Evolutionary conservation across 1,284 basidiomycete species (phyloP), one percentile per base, ranked within the genome.

Genomic region (Phlebopus sp.): DNA sequence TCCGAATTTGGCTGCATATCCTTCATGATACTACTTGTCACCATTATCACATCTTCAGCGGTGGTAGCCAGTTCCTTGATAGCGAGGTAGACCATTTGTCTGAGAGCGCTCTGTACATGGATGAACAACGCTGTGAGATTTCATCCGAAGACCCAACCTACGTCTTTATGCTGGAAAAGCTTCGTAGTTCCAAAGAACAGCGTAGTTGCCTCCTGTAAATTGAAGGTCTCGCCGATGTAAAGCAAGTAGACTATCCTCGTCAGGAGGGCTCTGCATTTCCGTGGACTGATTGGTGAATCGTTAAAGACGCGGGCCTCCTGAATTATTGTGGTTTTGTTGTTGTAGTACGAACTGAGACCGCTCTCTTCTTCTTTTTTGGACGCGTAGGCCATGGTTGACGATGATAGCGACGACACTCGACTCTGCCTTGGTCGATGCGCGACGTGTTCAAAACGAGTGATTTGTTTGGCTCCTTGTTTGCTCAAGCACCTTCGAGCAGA

Each of bases 1-100:
- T 99, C 97, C 44, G 94, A 89, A 68, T 98, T 98, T 44, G 95
- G 91, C 66, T 99, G 96, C 92, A 99, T 99, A 66, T 99, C 96
- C 77, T 99, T 99, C 95, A 98, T 98, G 70, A 99, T 99, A 64
- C 94, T 97, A 64, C 91, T 93, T 5, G 97, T 99, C 59, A 98
- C 95, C 94, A 99, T 99, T 63, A 99, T 97, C 32, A 98, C 92
- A 76, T 99, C 97, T 70, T 99, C 93, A 15, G 97, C 93, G n/a
- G 90, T 89, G 37, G 84, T 86, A 25, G 93, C 90, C 15, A 99
- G 81, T 72, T 99, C 97, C 75, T 99, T 99, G 77, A 99, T 97
- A 44, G 95, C 91, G 50, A 99, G 81, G 74, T 99, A 99, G 36
- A 99, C 96, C 78, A 96, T 96, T 73, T 99, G 97, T 55, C 97